Evolutionary conservation across 1,284 basidiomycete genomes (phyloP).

Genomic region (Cryptococcus sp.): DNA sequence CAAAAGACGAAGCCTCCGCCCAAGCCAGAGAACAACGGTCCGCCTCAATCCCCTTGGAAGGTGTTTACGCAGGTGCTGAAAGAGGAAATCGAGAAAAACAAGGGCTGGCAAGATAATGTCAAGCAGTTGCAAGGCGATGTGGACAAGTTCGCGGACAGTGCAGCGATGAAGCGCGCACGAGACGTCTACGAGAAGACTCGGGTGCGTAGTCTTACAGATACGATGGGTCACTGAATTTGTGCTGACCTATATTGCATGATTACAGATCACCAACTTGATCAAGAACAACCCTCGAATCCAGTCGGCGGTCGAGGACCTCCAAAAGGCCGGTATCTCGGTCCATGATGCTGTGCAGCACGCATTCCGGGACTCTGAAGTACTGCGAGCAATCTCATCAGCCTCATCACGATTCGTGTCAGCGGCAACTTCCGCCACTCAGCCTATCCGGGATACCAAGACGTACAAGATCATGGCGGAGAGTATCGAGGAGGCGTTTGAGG

Average conservation of each 20-base stretch:
- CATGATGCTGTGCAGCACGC: slow-evolving; percentile 91
- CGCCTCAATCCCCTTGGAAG: slow-evolving; percentile 88
- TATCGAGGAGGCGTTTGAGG: slow-evolving; percentile 88
- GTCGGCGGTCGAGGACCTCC: slow-evolving; percentile 87
- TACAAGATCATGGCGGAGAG: slow-evolving; percentile 91
- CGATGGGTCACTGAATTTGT: neutral
- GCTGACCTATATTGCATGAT: neutral
- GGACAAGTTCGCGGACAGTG: slow-evolving; percentile 93
- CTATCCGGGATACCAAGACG: slow-evolving; percentile 90
- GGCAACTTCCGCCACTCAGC: slow-evolving; percentile 75
- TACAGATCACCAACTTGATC: slow-evolving; percentile 84
- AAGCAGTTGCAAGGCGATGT: slow-evolving; percentile 97
- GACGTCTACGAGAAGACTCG: slow-evolving; percentile 91
- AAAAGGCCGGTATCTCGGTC: slow-evolving; percentile 85
- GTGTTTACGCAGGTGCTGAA: slow-evolving; percentile 92
- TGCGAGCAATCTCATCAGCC: slow-evolving; percentile 72
- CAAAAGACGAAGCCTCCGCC: slow-evolving; percentile 10
- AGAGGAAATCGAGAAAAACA: slow-evolving; percentile 90
- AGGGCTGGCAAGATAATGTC: slow-evolving; percentile 93
- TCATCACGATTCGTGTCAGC: slow-evolving; percentile 77
- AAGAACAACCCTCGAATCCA: slow-evolving; percentile 93
- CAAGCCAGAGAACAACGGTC: slow-evolving; percentile 29
- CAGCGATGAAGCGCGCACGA: slow-evolving; percentile 89
- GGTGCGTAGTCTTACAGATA: slow-evolving; percentile 59
- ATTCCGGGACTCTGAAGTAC: slow-evolving; percentile 88